Conservation (phyloP, 2,329 filamentous ascomycete genomes). For the Aureobasidium musti region DNA sequence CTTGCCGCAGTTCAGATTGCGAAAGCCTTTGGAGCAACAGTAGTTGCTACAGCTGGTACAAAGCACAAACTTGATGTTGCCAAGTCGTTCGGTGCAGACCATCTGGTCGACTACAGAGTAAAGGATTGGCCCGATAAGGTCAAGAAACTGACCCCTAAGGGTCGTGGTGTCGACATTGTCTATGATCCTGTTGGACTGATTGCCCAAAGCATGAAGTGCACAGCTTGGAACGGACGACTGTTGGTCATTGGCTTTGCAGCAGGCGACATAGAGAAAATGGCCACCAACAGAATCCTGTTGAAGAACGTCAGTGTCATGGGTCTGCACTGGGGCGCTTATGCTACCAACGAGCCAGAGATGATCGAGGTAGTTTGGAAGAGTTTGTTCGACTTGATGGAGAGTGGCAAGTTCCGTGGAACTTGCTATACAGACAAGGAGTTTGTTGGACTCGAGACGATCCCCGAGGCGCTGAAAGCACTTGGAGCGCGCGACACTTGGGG, state of each 20-base stretch:
- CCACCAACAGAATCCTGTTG: constrained; percentile 85
- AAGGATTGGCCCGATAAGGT: constrained; percentile 66
- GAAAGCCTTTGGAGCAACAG: constrained; percentile 85
- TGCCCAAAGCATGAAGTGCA: constrained; percentile 84
- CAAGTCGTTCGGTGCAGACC: constrained; percentile 78
- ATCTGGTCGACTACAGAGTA: constrained; percentile 74
- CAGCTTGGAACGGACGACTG: constrained; percentile 87
- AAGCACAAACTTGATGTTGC: constrained; percentile 78
- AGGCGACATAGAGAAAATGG: constrained; percentile 84
- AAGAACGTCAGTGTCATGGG: constrained; percentile 93
- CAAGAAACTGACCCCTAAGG: constrained; percentile 72
- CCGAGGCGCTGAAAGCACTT: constrained; percentile 72
- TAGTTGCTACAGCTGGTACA: constrained; percentile 89
- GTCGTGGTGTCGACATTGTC: constrained; percentile 81
- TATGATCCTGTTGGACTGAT: constrained; percentile 94
- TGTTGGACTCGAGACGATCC: constrained; percentile 76
- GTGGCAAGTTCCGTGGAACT: constrained; percentile 78
- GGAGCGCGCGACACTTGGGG: constrained; percentile 88
- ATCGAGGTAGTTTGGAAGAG: constrained; percentile 77
- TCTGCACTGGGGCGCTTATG: constrained; percentile 88
- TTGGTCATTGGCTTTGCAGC: constrained; percentile 88
- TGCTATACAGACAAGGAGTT: constrained; percentile 81
- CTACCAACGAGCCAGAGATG: constrained; percentile 68
- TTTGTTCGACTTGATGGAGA: constrained; percentile 72
- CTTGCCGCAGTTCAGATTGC: constrained; percentile 91